These are phyloP conservation scores for Paraconiothyrium sp. DNA, from an alignment of 2,329 filamentous ascomycete species.

Conservation along the genomic window DNA sequence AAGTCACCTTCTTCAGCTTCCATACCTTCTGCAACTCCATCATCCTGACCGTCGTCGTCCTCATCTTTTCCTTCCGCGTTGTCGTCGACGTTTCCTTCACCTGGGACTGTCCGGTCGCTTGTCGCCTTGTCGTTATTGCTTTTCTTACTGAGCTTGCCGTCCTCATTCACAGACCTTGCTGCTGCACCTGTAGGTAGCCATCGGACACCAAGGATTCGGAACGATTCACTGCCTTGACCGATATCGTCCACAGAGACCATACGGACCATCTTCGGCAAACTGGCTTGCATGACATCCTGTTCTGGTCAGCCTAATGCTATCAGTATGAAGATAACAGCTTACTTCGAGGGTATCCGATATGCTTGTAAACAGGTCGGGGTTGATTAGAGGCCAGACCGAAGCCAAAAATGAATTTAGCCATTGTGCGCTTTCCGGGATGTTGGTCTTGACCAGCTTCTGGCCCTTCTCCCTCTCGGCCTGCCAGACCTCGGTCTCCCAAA, in stretches of 20 bases:
- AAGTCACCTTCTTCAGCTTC: conserved; percentile 81
- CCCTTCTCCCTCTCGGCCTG: conserved; percentile 68
- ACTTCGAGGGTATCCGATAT: conserved; percentile 74
- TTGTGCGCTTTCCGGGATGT: conserved; percentile 71
- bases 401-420: conserved; percentile 77
- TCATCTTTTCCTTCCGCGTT: conserved; percentile 48
- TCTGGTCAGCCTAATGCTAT: conserved; percentile 22
- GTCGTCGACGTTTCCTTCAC: conserved; percentile 52
- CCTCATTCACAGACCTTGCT: conserved; percentile 65
- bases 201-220: conserved; percentile 75
- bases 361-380: conserved; percentile 76
- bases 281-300: conserved; percentile 79
- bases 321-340: conserved; percentile 2
- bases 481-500: conserved; percentile 77
- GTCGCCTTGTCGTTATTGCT: conserved; percentile 57
- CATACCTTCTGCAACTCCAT: conserved; percentile 67
- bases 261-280: conserved; percentile 72
- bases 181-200: conserved; percentile 79
- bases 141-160: conserved; percentile 65
- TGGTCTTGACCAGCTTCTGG: conserved; percentile 54
- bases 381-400: conserved; percentile 77
- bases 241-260: conserved; percentile 82
- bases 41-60: conserved; percentile 32
- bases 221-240: conserved; percentile 75
- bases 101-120: conserved; percentile 61